Evolutionary conservation across 1,139 yeast genomes (phyloP), one percentile per base, ranked within the genome.

Genomic region (Pichia sp.): DNA sequence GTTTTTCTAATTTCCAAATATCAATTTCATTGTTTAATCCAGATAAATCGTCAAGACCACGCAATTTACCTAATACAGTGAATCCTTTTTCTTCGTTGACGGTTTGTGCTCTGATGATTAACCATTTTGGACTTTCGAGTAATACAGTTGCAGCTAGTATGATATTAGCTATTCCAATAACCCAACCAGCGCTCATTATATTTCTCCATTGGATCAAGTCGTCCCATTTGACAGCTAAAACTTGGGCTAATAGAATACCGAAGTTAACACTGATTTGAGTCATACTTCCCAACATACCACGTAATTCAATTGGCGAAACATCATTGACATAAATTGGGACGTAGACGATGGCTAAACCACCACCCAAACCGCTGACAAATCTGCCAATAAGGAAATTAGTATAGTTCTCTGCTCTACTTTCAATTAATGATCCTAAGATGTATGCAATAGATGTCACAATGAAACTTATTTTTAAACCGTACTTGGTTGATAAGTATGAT

Each of bases 61-160:
- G 50, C 28, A 60, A 53, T 44, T 53, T 58, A 39, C 38, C 53
- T 44, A 56, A 53, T 5, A 53, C 53, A 6, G 51, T 53, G 2
- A 49, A 52, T 56, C 68, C 72, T 9, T 53, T 44, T 17, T 62
- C 56, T n/a, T 69, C 61, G 20, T 63, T 58, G 5, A 17, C 36
- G 10, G 41, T 31, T 17, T 61, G 63, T 2, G 61, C 59, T 4
- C 58, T 53, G 34, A 58, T 36, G 10, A 65, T 57, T 31, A 88
- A 70, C 97, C 97, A 91, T 63, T 83, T 78, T 3, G 98, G 97
- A 1, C 94, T 83, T 63, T 91, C 97, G 21, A 76, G 79, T 28
- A 62, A 36, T n/a, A 81, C 72, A 39, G 71, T 67, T 2, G 73
- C 56, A 30, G 76, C 67, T 14, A 76, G 61, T 0, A 75, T 47